A percentile compares a stretch with the other conserved stretches of the same genome.
Conservation (phyloP, 768 basidiomycete genomes). For the Russula emetica region DNA sequence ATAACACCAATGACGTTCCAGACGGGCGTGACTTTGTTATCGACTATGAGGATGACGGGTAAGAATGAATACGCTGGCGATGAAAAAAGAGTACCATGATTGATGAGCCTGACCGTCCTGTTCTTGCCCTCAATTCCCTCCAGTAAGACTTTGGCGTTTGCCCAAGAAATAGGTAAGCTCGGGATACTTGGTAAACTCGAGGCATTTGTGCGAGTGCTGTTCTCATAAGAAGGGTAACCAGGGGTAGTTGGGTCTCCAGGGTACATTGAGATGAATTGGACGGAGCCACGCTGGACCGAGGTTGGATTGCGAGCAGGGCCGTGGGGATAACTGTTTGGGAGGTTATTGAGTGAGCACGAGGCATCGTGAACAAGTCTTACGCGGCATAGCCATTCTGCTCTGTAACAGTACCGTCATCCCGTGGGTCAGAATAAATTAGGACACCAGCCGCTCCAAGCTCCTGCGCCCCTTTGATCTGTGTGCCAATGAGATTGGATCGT, state of each 20-base stretch:
- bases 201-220: constrained; percentile 59
- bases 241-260: constrained; percentile 82
- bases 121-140: constrained; percentile 44
- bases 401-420: constrained; percentile 79
- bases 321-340: constrained; percentile 53
- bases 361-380: constrained; percentile 31
- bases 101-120: constrained; percentile 50
- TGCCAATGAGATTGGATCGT: neutral
- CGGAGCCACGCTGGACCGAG: constrained; percentile 82
- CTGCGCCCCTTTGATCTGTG: constrained; percentile 74
- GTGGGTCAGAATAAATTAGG: constrained; percentile 81
- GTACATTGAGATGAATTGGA: constrained; percentile 59
- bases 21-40: constrained; percentile 77
- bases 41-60: constrained; percentile 42
- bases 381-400: constrained; percentile 68
- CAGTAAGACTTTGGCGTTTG: constrained; percentile 64
- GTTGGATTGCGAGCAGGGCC: constrained; percentile 87
- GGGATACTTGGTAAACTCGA: constrained; percentile 70
- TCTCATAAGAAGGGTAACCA: constrained; percentile 79
- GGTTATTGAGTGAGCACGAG: constrained; percentile 1
- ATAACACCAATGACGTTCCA: constrained; percentile 87
- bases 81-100: constrained; percentile 42
- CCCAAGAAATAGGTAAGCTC: constrained; percentile 87
- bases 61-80: neutral
- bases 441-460: constrained; percentile 75